Conservation (phyloP, 805 yeast species). For the Kazachstania taianensis region DNA sequence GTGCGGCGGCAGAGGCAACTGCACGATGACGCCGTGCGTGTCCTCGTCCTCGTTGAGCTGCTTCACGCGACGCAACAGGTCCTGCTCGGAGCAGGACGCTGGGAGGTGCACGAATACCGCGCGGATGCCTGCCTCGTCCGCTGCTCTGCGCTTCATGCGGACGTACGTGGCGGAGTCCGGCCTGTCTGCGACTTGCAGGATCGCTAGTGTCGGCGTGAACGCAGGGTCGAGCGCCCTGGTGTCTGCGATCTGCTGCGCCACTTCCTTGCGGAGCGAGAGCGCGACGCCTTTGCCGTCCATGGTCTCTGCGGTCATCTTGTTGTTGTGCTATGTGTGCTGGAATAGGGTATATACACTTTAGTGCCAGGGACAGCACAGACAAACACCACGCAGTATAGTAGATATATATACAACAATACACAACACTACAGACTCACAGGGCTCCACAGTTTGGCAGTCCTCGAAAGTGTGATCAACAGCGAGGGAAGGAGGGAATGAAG, state of each 20-base stretch:
- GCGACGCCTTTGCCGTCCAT: constrained; percentile 59
- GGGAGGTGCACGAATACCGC: constrained; percentile 59
- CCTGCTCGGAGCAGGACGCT: constrained; percentile 50
- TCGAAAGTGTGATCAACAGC: too few relatives aligned
- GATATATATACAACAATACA: not conserved
- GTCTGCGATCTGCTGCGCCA: constrained; percentile 40
- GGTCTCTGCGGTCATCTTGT: constrained; percentile 16
- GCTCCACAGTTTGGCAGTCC: not conserved
- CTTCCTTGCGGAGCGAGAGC: constrained; percentile 39
- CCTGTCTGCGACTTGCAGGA: constrained; percentile 82
- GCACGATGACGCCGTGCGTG: constrained; percentile 82
- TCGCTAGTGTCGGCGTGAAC: constrained; percentile 71
- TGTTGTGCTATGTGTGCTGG: too few relatives aligned
- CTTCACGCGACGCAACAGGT: constrained; percentile 48
- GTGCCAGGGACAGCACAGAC: not conserved
- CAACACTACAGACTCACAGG: not conserved
- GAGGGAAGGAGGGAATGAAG: too few relatives aligned
- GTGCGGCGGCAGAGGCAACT: constrained; percentile 78
- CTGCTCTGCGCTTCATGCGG: constrained; percentile 83
- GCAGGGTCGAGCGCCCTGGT: constrained; percentile 27
- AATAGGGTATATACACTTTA: too few relatives aligned
- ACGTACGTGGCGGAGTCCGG: constrained; percentile 91
- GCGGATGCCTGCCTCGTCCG: constrained; percentile 66
- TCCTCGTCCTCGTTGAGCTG: constrained; percentile 60
- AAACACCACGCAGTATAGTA: not conserved